These are phyloP conservation scores for Chimonanthus salicifolius DNA, from an alignment of 164 flowering plant species.

Conservation along the genomic window DNA sequence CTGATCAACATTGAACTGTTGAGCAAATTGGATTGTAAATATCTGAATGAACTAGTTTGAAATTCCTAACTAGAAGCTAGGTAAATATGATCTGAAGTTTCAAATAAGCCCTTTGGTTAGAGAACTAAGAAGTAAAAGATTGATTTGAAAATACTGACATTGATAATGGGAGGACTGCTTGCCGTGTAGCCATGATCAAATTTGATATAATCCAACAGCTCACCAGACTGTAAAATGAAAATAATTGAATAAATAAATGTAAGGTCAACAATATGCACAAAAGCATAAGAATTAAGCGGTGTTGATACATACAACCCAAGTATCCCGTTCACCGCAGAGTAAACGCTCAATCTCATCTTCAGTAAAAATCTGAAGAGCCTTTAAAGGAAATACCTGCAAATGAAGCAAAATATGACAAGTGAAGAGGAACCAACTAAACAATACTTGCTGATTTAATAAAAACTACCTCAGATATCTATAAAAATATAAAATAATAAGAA, in stretches of 20 bases:
- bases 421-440: neutral
- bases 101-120: neutral
- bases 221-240: conserved; percentile 38
- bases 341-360: conserved; percentile 86
- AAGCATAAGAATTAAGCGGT: neutral
- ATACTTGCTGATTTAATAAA: neutral
- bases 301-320: conserved; percentile 59
- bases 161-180: conserved; percentile 66
- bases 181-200: conserved; percentile 97
- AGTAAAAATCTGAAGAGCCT: conserved; percentile 58
- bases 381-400: conserved; percentile 71
- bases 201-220: conserved; percentile 71
- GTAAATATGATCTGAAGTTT: no score
- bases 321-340: conserved; percentile 76
- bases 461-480: neutral
- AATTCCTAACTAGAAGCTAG: no score
- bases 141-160: conserved; percentile 37
- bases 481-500: no score
- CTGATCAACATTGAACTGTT: no score
- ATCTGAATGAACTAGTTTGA: no score
- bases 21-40: no score
- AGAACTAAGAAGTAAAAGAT: neutral
- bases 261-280: neutral
- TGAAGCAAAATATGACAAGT: neutral
- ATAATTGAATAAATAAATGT: neutral